Evolutionary conservation across 164 flowering plant species (phyloP).

Genomic region (Echeveria elegans): DNA sequence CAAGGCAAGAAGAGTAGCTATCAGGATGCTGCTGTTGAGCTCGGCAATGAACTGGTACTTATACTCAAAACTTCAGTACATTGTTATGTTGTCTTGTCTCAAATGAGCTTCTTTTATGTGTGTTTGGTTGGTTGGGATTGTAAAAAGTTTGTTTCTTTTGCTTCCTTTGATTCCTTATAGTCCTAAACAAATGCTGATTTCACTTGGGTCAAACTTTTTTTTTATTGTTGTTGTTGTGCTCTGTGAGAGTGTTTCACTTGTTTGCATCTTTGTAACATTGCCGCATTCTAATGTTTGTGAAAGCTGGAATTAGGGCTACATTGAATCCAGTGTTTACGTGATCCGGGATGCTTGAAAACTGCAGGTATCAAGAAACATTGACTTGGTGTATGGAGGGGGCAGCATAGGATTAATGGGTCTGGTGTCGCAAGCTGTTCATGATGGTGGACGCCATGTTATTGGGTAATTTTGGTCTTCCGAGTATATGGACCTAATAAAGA

Average conservation of each 20-base stretch:
- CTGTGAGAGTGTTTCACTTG: not conserved
- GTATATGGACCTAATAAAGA: no score
- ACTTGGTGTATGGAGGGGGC: constrained; percentile 94
- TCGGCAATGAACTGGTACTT: constrained; percentile 79
- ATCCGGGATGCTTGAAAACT: not conserved
- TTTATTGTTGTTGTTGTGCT: not conserved
- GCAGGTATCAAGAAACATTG: constrained; percentile 88
- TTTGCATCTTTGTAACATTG: not conserved
- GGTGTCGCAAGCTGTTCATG: constrained; percentile 87
- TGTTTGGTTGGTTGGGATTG: constrained; percentile 6
- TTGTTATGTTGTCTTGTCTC: constrained; percentile 7
- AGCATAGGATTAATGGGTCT: constrained; percentile 92
- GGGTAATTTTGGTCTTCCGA: constrained; percentile 36
- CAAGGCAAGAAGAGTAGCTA: constrained; percentile 89
- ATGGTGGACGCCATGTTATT: constrained; percentile 82
- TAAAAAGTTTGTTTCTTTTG: constrained; percentile 12
- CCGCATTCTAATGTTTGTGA: not conserved
- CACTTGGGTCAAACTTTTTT: not conserved
- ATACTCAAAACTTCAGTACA: not conserved
- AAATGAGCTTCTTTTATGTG: not conserved
- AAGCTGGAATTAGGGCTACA: no score
- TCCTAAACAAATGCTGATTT: not conserved
- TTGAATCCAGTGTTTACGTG: no score
- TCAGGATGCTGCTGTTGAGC: constrained; percentile 90
- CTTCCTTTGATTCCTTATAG: not conserved